phyloP scores from a whole-genome alignment of 768 basidiomycete species.

The Termitomyces sp. region DNA sequence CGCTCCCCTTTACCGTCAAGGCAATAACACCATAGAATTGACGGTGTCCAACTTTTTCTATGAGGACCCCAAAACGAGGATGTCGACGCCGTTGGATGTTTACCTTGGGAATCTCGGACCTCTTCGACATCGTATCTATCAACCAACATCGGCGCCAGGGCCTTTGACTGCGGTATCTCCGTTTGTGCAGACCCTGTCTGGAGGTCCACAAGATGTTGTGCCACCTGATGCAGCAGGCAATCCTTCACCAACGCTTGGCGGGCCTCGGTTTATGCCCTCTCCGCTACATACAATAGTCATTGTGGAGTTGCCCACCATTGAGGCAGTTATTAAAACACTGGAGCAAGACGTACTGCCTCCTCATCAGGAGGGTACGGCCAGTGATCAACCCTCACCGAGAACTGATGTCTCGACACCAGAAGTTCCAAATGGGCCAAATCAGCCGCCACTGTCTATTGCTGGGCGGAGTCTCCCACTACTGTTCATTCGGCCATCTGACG shows the following conservation, averaged over 20 bases:
- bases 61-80: conserved; percentile 57
- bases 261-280: conserved; percentile 47
- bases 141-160: conserved; percentile 56
- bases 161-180: conserved; percentile 59
- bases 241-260: conserved; percentile 21
- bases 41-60: conserved; percentile 89
- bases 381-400: conserved; percentile 27
- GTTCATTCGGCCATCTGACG: conserved; percentile 77
- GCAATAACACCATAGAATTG: conserved; percentile 72
- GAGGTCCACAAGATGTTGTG: conserved; percentile 28
- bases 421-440: conserved; percentile 18
- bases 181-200: conserved; percentile 44
- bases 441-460: conserved; percentile 45
- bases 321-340: conserved; percentile 72
- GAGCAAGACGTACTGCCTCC: conserved; percentile 61
- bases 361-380: conserved; percentile 30
- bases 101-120: conserved; percentile 91
- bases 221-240: conserved; percentile 24
- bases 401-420: conserved; percentile 21
- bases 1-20: conserved; percentile 66
- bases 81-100: conserved; percentile 72
- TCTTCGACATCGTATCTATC: conserved; percentile 70
- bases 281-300: conserved; percentile 76
- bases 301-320: conserved; percentile 77
- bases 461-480: conserved; percentile 72